Evolutionary conservation across 2,329 filamentous ascomycete species (phyloP).

Genomic region (Pochonia chlamydosporia): DNA sequence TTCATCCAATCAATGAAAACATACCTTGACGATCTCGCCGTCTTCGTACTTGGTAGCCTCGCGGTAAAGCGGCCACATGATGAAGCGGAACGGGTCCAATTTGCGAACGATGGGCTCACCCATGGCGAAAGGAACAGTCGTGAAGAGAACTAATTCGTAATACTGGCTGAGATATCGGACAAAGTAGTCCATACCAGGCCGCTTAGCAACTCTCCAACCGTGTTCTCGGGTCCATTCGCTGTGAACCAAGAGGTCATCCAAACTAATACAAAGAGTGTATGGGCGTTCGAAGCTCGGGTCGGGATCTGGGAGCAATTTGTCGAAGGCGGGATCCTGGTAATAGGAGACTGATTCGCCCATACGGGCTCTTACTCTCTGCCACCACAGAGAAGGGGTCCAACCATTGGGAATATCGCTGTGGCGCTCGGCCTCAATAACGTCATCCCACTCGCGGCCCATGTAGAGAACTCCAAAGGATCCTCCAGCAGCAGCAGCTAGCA

Average conservation of each 20-base stretch:
- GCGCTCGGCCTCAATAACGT: constrained; percentile 64
- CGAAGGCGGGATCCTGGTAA: constrained; percentile 93
- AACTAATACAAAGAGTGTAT: constrained; percentile 85
- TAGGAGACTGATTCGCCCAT: constrained; percentile 74
- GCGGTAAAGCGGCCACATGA: constrained; percentile 90
- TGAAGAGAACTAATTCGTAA: constrained; percentile 96
- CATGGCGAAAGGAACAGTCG: constrained; percentile 74
- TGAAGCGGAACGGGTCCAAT: constrained; percentile 89
- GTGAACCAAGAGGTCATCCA: constrained; percentile 92
- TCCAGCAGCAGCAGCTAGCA: constrained; percentile 53
- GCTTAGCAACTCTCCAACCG: constrained; percentile 91
- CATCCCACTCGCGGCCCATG: constrained; percentile 84
- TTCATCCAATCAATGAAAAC: constrained; percentile 11
- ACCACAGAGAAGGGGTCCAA: constrained; percentile 72
- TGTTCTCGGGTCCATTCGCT: constrained; percentile 92
- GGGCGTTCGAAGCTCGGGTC: constrained; percentile 77
- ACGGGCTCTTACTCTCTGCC: constrained; percentile 71
- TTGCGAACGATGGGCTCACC: constrained; percentile 88
- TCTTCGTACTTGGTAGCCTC: constrained; percentile 97
- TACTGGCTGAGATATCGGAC: constrained; percentile 94
- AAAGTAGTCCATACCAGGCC: constrained; percentile 95
- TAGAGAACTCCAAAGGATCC: constrained; percentile 60
- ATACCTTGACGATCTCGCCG: constrained; percentile 91
- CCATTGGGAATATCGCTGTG: constrained; percentile 73
- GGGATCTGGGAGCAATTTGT: constrained; percentile 80